Conservation (phyloP, 768 basidiomycete species). For the Suillus brevipes region DNA sequence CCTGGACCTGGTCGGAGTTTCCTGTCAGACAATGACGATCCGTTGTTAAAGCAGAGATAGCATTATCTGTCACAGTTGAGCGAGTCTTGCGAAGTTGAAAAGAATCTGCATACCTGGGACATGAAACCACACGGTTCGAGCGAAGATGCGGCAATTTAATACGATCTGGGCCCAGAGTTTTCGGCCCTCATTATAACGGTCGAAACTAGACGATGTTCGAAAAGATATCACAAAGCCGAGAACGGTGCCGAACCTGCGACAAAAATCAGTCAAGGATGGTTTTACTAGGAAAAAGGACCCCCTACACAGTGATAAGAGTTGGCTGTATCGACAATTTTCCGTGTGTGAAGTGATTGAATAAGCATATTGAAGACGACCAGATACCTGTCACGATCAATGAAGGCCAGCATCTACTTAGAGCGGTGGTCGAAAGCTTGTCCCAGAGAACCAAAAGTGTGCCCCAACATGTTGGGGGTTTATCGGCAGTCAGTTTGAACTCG, state of each 20-base stretch:
- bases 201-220: slow-evolving; percentile 69
- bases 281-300: neutral
- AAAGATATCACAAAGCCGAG: slow-evolving; percentile 76
- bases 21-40: slow-evolving; percentile 10
- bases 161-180: slow-evolving; percentile 67
- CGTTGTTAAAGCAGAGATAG: slow-evolving; percentile 18
- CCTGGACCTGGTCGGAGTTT: slow-evolving; percentile 16
- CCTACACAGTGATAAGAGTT: too few species aligned
- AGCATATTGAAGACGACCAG: too few species aligned
- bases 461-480: too few species aligned
- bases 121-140: slow-evolving; percentile 69
- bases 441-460: too few species aligned
- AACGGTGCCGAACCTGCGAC: slow-evolving; percentile 54
- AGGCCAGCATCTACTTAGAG: too few species aligned
- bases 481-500: too few species aligned
- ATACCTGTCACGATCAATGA: too few species aligned
- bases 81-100: neutral
- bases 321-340: too few species aligned
- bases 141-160: slow-evolving; percentile 51
- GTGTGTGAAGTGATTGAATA: too few species aligned
- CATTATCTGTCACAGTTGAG: slow-evolving; percentile 16
- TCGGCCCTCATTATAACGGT: slow-evolving; percentile 72
- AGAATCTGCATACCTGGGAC: slow-evolving; percentile 46
- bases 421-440: too few species aligned
- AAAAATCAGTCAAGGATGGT: slow-evolving; percentile 30